Conservation (phyloP, 164 flowering plant species). For the Kalanchoe fedtschenkoi region DNA sequence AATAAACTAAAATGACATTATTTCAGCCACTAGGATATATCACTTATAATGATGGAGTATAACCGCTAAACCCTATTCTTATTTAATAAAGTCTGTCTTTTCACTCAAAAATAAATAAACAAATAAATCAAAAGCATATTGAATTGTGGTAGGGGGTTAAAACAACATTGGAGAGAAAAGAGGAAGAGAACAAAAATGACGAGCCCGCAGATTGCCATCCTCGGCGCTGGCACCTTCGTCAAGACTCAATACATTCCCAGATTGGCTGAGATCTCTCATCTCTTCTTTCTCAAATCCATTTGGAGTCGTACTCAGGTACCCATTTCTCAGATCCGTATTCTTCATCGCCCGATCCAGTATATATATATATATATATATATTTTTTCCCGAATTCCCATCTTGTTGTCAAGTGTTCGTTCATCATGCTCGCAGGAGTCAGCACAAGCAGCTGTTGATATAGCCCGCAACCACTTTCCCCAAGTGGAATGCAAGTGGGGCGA, state of each 20-base stretch:
- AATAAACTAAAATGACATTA: too few relatives aligned
- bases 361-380: too few relatives aligned
- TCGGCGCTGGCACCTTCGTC: slow-evolving; percentile 86
- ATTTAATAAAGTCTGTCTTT: too few relatives aligned
- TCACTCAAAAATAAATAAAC: too few relatives aligned
- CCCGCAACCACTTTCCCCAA: slow-evolving; percentile 39
- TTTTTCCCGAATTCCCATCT: too few relatives aligned
- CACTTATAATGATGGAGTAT: too few relatives aligned
- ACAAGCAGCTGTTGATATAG: slow-evolving; percentile 52
- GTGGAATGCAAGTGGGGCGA: slow-evolving; percentile 91
- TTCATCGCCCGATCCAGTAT: background rate
- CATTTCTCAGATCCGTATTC: background rate
- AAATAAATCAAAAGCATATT: too few relatives aligned
- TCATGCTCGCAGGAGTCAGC: slow-evolving; percentile 56
- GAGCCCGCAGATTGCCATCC: slow-evolving; percentile 57
- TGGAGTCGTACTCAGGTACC: slow-evolving; percentile 84
- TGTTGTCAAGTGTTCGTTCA: background rate
- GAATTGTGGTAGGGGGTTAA: too few relatives aligned
- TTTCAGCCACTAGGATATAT: too few relatives aligned
- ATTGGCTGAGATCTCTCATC: slow-evolving; percentile 65
- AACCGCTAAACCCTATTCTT: too few relatives aligned
- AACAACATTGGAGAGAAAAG: too few relatives aligned
- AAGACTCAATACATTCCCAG: slow-evolving; percentile 71
- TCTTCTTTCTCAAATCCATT: slow-evolving; percentile 43
- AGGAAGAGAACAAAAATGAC: too few relatives aligned